A percentile compares a stretch with the other conserved stretches of the same genome.
Conservation (phyloP, 1,284 basidiomycete genomes). For the Irpex sp. region DNA sequence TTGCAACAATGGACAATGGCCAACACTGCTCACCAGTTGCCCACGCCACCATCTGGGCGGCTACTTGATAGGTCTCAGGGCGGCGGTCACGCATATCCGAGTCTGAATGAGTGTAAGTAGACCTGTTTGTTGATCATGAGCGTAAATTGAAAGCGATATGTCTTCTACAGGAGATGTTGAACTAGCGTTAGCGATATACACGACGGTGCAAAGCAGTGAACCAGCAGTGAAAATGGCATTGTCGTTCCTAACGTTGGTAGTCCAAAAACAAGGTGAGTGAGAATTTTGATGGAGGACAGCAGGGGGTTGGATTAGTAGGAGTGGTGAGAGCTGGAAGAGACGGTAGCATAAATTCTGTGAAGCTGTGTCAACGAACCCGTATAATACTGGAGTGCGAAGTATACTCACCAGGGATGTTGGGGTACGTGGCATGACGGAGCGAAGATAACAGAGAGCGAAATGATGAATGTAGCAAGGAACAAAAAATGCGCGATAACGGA, state of each 20-base stretch:
- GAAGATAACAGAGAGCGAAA: not conserved
- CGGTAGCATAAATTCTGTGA: not conserved
- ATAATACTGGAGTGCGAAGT: not conserved
- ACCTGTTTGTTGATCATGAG: not conserved
- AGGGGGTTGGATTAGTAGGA: not conserved
- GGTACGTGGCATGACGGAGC: not conserved
- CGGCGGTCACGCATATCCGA: not conserved
- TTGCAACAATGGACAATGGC: not conserved
- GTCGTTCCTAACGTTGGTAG: not conserved
- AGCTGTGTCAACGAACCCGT: not conserved
- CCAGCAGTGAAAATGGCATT: not conserved
- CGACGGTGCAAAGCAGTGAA: not conserved
- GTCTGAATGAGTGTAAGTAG: not conserved
- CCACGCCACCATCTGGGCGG: not conserved
- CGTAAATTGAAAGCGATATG: constrained; percentile 1
- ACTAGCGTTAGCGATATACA: not conserved
- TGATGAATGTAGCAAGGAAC: not conserved
- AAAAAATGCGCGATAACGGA: not conserved
- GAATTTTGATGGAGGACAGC: not conserved
- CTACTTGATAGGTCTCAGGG: not conserved
- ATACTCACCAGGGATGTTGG: not conserved
- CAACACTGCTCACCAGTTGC: not conserved
- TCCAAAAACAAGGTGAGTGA: not conserved
- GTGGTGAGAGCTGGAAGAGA: not conserved
- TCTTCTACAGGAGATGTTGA: not conserved